Evolutionary conservation across 495 filamentous ascomycete genomes (phyloP).

Genomic region (Penicillium parvum): DNA sequence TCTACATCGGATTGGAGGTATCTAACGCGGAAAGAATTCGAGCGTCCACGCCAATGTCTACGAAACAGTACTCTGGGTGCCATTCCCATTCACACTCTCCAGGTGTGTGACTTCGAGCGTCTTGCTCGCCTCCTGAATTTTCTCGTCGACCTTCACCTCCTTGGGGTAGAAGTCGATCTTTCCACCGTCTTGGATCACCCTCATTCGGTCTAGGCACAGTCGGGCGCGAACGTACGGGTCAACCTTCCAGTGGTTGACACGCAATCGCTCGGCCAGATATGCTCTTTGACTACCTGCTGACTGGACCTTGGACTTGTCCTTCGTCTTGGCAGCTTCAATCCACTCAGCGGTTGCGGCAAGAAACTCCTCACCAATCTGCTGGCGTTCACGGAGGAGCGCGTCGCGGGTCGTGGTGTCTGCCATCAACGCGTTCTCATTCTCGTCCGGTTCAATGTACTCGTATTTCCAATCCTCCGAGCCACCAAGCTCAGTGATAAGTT

Average conservation of each 20-base stretch:
- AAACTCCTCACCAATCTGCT: constrained; percentile 58
- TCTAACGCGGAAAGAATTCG: neutral
- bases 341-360: constrained; percentile 66
- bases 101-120: constrained; percentile 27
- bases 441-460: constrained; percentile 67
- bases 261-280: constrained; percentile 56
- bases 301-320: constrained; percentile 16
- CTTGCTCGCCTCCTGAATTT: constrained; percentile 16
- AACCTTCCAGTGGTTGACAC: constrained; percentile 75
- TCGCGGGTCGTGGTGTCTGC: constrained; percentile 55
- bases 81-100: constrained; percentile 16
- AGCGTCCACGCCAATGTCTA: neutral
- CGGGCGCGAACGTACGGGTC: constrained; percentile 73
- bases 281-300: constrained; percentile 55
- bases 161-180: constrained; percentile 59
- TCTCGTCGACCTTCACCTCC: constrained; percentile 8
- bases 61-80: constrained; percentile 3
- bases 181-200: constrained; percentile 61
- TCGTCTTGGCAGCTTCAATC: constrained; percentile 48
- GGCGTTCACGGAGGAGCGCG: constrained; percentile 52
- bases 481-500: constrained; percentile 69
- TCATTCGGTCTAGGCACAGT: constrained; percentile 64
- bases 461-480: constrained; percentile 80
- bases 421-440: constrained; percentile 66
- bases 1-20: too few species aligned